Base-by-base conservation (phyloP, 805 yeast genomes). In the Suhomyces vadensis region DNA sequence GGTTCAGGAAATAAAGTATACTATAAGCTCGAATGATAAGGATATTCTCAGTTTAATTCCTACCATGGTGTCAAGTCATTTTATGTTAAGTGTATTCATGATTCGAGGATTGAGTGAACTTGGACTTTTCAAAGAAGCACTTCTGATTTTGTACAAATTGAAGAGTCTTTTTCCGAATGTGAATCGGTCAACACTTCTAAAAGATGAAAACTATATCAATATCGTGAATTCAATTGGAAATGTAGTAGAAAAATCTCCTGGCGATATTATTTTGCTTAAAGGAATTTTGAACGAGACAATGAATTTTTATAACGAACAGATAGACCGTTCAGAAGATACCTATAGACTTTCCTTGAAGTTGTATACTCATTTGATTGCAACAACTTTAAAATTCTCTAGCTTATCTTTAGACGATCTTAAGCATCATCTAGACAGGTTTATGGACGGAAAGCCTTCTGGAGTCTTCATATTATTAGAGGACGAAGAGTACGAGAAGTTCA, bases 41-140 rank as follows among this genome's bases (percentile, higher is more conserved):
- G 46, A 54, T 13, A 43, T 60, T 14, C 50, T 57, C 21, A 45
- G 51, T 13, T 44, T 66, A 13, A 35, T 59, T 9, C 50, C 58
- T 1, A 47, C 54, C 11, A 45, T 58, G 20, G 24, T 48, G 9
- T 42, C 60, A 4, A 51, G 56, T 31, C 73, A 68, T 45, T 58
- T 48, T 21, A 40, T 58, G 37, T 41, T 69, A 19, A 54, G 57
- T 21, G 37, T 47, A 3, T 70, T 66, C 44, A 47, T 70, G 2
- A 49, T 64, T 8, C 52, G 58, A 4, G 44, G 61, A 17, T 53
- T 69, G 5, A 61, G 69, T 37, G 58, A 61, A 6, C 47, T 55
- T 25, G 61, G 59, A 1, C 46, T 52, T 23, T 41, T 55, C 9
- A 44, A 44, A 6, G 67, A 62, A 47, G 69, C 73, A 3, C 48